Conservation (phyloP, 306 rosid species). For the Vigna reflexopilosa region DNA sequence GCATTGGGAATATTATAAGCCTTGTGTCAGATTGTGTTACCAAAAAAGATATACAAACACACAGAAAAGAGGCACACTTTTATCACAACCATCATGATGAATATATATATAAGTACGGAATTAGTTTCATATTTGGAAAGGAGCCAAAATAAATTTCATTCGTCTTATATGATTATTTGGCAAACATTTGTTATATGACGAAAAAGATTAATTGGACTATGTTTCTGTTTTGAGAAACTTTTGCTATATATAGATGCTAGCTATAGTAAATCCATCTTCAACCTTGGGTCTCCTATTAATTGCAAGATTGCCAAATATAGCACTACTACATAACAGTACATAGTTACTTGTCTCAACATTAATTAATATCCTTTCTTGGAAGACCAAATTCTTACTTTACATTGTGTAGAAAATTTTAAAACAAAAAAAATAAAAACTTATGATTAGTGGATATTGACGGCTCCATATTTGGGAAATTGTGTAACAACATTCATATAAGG, state of each 20-base stretch:
- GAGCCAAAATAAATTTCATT: neutral
- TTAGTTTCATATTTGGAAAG: neutral
- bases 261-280: neutral
- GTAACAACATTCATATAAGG: conserved; percentile 12
- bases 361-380: conserved; percentile 28
- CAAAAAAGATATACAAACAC: neutral
- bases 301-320: conserved; percentile 14
- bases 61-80: conserved; percentile 11
- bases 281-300: neutral
- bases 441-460: conserved; percentile 34
- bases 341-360: neutral
- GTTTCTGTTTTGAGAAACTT: neutral
- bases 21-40: conserved; percentile 39
- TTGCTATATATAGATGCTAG: neutral
- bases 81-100: neutral
- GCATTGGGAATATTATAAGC: conserved; percentile 12
- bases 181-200: neutral
- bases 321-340: neutral
- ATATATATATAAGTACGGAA: conserved; percentile 19
- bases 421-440: neutral
- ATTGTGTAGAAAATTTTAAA: conserved; percentile 1
- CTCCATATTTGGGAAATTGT: conserved; percentile 43
- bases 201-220: neutral
- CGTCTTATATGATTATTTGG: neutral
- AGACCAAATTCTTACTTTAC: conserved; percentile 1